Evolutionary conservation across 768 basidiomycete species (phyloP), one percentile per base, ranked within the genome.

Genomic region (Lepiota venenata): DNA sequence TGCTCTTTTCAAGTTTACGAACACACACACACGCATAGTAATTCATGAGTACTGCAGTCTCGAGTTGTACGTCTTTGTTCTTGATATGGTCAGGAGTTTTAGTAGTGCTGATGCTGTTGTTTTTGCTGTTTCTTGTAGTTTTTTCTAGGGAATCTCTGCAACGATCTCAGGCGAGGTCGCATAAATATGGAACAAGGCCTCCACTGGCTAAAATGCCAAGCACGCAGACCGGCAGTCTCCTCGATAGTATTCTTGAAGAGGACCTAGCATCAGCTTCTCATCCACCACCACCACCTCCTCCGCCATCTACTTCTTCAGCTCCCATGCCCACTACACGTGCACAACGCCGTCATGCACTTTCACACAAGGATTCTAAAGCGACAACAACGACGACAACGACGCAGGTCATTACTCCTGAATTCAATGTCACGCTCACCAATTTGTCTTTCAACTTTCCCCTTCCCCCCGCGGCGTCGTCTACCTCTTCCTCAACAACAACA

Each of bases 191-290:
- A 54, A 54, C 25, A 54, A 54, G 37, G 52, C 45, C 29, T n/a
- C 10, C 40, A 11, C 38, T 38, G 38, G 36, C 36, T 54, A 47
- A 54, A 47, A 54, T 40, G 39, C 45, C 14, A 15, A 39, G 52
- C 36, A 20, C 20, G 16, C 47, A 44, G 32, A 54, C 46, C 6
- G 63, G 58, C 10, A 58, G 59, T 41, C 53, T 56, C 40, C 62
- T 72, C 51, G 63, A 68, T 42, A 65, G 70, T 35, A 71, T 72
- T 40, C 58, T 59, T 0, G 69, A 73, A 46, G 70, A 73, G 55
- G 68, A 69, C 62, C 56, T 55, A 2, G 50, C 59, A 47, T 58
- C 64, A 35, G 47, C 60, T 2, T 25, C 25, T 25, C 25, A 25
- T 25, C 25, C 25, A n/a, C 60, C 63, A 4, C 6, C 32, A 32